A percentile compares a stretch with the other conserved stretches of the same genome.
Evolutionary conservation across 2,329 filamentous ascomycete genomes (phyloP).

Genomic region (Pseudocercospora fijiensis): DNA sequence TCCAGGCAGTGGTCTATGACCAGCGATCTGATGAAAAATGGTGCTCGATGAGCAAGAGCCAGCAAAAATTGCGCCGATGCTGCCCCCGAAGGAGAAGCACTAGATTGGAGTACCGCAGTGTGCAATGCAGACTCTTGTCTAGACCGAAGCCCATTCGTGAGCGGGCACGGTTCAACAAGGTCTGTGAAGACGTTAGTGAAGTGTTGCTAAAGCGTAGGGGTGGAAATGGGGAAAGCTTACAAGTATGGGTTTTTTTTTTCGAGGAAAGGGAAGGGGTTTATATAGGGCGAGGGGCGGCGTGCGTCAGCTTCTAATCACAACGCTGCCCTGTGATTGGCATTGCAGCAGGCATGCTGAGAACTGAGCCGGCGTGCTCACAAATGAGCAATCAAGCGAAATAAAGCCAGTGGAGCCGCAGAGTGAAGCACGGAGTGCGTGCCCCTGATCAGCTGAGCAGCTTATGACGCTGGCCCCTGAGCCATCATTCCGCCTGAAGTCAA

Average conservation of each 20-base stretch:
- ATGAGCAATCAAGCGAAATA: not conserved
- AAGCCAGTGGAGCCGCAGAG: not conserved
- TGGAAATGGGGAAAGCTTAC: not conserved
- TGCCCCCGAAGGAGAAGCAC: slow-evolving; percentile 12
- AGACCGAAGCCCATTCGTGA: slow-evolving; percentile 1
- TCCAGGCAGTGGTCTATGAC: not conserved
- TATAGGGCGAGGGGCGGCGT: too few relatives aligned
- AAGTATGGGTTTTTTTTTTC: too few relatives aligned
- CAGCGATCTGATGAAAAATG: slow-evolving; percentile 12
- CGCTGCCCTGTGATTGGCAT: too few relatives aligned
- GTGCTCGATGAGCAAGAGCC: slow-evolving; percentile 1
- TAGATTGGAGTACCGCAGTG: too few relatives aligned
- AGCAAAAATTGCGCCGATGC: slow-evolving; percentile 17
- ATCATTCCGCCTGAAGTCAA: not conserved
- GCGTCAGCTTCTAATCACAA: too few relatives aligned
- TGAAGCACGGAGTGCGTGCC: not conserved
- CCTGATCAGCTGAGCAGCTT: too few relatives aligned
- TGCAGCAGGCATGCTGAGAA: too few relatives aligned
- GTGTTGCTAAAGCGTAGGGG: not conserved
- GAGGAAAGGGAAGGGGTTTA: too few relatives aligned
- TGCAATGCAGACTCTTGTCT: slow-evolving; percentile 10
- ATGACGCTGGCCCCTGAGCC: not conserved
- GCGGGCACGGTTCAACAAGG: slow-evolving; percentile 4
- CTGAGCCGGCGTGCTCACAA: not conserved
- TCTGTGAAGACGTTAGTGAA: not conserved